Evolutionary conservation across 2,329 filamentous ascomycete genomes (phyloP).

Genomic region (Phaeosphaeriaceae sp.): DNA sequence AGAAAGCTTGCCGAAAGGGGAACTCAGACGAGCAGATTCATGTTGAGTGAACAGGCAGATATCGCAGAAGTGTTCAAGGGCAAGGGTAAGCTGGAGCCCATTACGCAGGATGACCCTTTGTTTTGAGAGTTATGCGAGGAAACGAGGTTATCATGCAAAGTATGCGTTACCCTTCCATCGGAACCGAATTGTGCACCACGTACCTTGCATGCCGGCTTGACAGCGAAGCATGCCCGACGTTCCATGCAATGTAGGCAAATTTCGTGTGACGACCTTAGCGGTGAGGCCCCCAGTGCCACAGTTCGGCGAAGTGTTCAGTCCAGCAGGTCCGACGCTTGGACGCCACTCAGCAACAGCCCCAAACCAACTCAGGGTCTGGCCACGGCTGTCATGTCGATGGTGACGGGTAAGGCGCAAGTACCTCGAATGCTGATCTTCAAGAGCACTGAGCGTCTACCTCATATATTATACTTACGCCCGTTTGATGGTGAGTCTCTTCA

Average conservation of each 20-base stretch:
- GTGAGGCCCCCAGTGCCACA: slow-evolving; percentile 16
- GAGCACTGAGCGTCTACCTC: neutral
- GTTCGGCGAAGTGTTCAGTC: slow-evolving; percentile 21
- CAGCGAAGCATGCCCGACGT: slow-evolving; percentile 6
- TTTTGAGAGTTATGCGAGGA: slow-evolving; percentile 14
- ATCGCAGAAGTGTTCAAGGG: slow-evolving; percentile 60
- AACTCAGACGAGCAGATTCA: slow-evolving; percentile 57
- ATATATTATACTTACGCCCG: neutral
- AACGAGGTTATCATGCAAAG: neutral
- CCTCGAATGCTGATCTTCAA: neutral
- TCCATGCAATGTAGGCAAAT: slow-evolving; percentile 10
- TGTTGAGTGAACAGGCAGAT: slow-evolving; percentile 63
- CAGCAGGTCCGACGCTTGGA: slow-evolving; percentile 9
- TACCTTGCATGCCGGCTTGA: slow-evolving; percentile 20
- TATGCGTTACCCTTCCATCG: slow-evolving; percentile 5
- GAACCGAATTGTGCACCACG: slow-evolving; percentile 1
- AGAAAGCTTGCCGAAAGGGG: slow-evolving; percentile 58
- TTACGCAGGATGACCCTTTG: slow-evolving; percentile 39
- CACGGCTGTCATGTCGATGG: neutral
- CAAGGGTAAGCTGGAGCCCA: slow-evolving; percentile 56
- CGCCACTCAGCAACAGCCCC: neutral
- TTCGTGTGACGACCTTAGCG: slow-evolving; percentile 10
- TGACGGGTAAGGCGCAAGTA: neutral
- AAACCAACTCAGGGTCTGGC: neutral
- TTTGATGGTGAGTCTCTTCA: neutral